Conservation (phyloP, 2,329 filamentous ascomycete genomes). For the Epichloe scottii region DNA sequence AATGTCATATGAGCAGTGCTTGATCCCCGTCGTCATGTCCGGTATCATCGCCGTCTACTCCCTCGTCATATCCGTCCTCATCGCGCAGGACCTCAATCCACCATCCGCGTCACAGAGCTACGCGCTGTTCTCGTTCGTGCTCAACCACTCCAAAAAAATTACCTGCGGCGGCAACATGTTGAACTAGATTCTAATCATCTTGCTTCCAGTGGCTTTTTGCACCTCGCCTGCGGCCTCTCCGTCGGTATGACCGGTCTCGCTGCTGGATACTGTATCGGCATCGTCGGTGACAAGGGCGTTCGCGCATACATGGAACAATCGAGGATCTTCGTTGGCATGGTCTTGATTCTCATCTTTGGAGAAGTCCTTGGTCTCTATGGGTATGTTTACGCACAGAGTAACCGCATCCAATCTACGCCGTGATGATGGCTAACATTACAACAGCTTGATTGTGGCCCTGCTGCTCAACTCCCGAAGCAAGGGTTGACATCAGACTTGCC, state of each 20-base stretch:
- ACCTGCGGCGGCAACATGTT: background rate
- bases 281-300: slow-evolving; percentile 89
- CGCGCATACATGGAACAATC: slow-evolving; percentile 94
- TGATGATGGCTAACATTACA: background rate
- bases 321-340: slow-evolving; percentile 95
- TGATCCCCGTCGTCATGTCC: slow-evolving; percentile 92
- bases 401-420: background rate
- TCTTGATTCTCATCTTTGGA: slow-evolving; percentile 94
- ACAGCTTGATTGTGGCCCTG: slow-evolving; percentile 78
- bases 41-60: slow-evolving; percentile 98
- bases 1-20: slow-evolving; percentile 38
- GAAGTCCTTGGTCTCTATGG: slow-evolving; percentile 96
- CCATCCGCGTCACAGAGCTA: slow-evolving; percentile 51
- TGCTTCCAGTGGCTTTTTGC: slow-evolving; percentile 65
- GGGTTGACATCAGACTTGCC: slow-evolving; percentile 29
- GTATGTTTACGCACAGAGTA: slow-evolving; percentile 37
- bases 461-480: slow-evolving; percentile 83
- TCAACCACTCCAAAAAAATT: background rate
- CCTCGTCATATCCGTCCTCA: slow-evolving; percentile 91
- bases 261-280: slow-evolving; percentile 90
- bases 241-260: slow-evolving; percentile 88
- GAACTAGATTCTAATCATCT: slow-evolving; percentile 9
- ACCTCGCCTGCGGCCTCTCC: slow-evolving; percentile 78
- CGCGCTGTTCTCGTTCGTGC: slow-evolving; percentile 66
- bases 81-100: slow-evolving; percentile 76